A percentile compares a stretch with the other conserved stretches of the same genome.
These are phyloP conservation scores for Kockovaella imperatae DNA, from an alignment of 768 basidiomycete species.

Conservation along the genomic window DNA sequence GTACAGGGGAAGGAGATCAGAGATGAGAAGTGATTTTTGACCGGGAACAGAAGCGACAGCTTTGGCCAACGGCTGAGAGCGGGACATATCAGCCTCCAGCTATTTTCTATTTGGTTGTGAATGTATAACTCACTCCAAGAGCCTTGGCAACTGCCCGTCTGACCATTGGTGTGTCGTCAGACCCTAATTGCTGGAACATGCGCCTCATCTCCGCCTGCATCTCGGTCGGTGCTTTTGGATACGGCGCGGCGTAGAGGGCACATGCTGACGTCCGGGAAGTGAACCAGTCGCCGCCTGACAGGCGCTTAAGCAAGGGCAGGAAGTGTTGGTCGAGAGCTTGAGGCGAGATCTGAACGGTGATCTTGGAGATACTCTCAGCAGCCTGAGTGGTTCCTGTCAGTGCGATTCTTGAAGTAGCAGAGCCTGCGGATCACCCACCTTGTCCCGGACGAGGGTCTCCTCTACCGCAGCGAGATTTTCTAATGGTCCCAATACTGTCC, in stretches of 20 bases:
- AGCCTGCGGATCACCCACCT: slow-evolving; percentile 53
- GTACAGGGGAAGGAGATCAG: slow-evolving; percentile 85
- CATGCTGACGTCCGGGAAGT: slow-evolving; percentile 94
- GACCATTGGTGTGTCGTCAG: slow-evolving; percentile 98
- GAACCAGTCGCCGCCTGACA: slow-evolving; percentile 96
- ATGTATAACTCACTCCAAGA: slow-evolving; percentile 83
- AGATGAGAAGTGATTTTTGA: slow-evolving; percentile 59
- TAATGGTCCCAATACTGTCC: slow-evolving; percentile 78
- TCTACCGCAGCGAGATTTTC: slow-evolving; percentile 95
- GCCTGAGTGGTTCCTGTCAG: slow-evolving; percentile 54
- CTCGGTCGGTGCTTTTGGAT: slow-evolving; percentile 48
- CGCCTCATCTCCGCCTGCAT: slow-evolving; percentile 74
- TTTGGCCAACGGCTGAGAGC: slow-evolving; percentile 62
- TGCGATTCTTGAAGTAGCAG: neutral
- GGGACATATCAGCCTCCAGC: neutral
- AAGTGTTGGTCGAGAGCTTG: slow-evolving; percentile 79
- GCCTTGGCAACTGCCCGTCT: slow-evolving; percentile 90
- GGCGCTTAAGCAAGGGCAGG: slow-evolving; percentile 79
- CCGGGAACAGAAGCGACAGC: slow-evolving; percentile 56
- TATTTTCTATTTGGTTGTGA: neutral
- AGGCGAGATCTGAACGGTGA: slow-evolving; percentile 67
- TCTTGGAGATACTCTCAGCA: slow-evolving; percentile 87
- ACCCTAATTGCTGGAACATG: slow-evolving; percentile 68
- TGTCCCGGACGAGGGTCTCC: slow-evolving; percentile 95
- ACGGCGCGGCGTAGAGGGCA: slow-evolving; percentile 84